Conservation (phyloP, 805 yeast species). For the Hanseniaspora guilliermondii region DNA sequence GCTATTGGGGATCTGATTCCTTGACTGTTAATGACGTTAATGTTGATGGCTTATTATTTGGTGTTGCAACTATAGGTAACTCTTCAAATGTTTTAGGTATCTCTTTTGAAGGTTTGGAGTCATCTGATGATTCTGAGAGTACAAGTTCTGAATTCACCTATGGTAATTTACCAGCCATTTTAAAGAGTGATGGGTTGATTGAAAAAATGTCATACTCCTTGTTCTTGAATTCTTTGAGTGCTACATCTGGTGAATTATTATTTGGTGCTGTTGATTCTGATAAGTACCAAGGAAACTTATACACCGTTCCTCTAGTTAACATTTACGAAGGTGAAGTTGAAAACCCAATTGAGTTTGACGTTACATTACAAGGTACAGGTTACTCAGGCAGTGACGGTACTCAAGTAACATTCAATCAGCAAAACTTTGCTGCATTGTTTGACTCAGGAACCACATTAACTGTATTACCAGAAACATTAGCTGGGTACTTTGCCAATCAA, state of each 20-base stretch:
- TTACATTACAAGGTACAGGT: constrained; percentile 25
- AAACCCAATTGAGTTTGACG: constrained; percentile 19
- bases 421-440: constrained; percentile 31
- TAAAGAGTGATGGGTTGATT: constrained; percentile 48
- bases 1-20: constrained; percentile 41
- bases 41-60: constrained; percentile 48
- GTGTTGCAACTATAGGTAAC: constrained; percentile 55
- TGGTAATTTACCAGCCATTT: constrained; percentile 51
- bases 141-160: constrained; percentile 27
- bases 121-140: constrained; percentile 34
- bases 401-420: constrained; percentile 19
- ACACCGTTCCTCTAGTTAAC: constrained; percentile 42
- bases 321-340: constrained; percentile 17
- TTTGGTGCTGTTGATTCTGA: constrained; percentile 65
- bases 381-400: not conserved
- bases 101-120: constrained; percentile 58
- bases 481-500: constrained; percentile 7
- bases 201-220: constrained; percentile 48
- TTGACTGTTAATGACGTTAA: constrained; percentile 41
- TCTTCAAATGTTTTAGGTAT: constrained; percentile 57
- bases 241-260: constrained; percentile 41
- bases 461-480: not conserved
- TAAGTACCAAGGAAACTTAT: constrained; percentile 43
- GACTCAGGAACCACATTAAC: constrained; percentile 44
- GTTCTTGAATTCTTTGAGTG: constrained; percentile 37